Evolutionary conservation across 441 rosid genomes (phyloP).

Genomic region (Gossypium aridum): DNA sequence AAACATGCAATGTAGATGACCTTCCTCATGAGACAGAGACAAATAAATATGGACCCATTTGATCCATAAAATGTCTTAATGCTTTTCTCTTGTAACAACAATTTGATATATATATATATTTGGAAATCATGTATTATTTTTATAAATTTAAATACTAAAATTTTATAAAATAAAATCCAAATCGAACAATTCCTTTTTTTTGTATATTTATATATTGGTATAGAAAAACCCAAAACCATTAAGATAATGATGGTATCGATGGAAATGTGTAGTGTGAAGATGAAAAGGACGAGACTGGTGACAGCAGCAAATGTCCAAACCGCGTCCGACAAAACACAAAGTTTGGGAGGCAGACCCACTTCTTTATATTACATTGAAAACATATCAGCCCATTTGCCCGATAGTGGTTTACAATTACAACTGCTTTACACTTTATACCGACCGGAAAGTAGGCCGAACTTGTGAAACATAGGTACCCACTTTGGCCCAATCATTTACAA

Average conservation of each 20-base stretch:
- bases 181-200: too few species aligned
- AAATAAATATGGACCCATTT: not conserved
- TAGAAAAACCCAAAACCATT: too few species aligned
- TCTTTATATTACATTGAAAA: not conserved
- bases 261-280: not conserved
- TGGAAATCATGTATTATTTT: too few species aligned
- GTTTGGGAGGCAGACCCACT: slow-evolving; percentile 9
- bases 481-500: not conserved
- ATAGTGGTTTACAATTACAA: not conserved
- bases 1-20: not conserved
- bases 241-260: too few species aligned
- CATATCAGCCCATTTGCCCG: slow-evolving; percentile 22
- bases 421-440: not conserved
- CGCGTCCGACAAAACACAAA: slow-evolving; percentile 16
- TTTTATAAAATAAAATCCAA: too few species aligned
- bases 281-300: not conserved
- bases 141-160: too few species aligned
- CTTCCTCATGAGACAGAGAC: not conserved
- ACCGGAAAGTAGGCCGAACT: not conserved
- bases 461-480: not conserved
- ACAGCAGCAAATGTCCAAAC: not conserved
- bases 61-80: too few species aligned
- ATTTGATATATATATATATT: too few species aligned
- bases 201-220: too few species aligned
- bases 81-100: too few species aligned